phyloP scores from a whole-genome alignment of 2,329 filamentous ascomycete species.

The Passalora sequoiae region DNA sequence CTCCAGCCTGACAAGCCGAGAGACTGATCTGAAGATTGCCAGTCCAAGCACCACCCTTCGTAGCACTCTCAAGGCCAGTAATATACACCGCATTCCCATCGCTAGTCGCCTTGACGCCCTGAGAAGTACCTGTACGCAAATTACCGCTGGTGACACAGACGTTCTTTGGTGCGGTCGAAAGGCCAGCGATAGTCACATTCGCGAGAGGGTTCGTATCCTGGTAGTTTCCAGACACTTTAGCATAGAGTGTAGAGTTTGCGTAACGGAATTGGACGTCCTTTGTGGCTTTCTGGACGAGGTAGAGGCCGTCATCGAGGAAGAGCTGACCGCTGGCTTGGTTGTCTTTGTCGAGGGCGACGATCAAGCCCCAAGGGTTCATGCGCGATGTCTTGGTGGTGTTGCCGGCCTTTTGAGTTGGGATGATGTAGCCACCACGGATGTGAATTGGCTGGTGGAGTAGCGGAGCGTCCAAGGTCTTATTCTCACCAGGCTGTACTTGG shows the following conservation, averaged over 20 bases:
- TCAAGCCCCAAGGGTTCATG: conserved; percentile 17
- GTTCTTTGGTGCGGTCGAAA: conserved; percentile 7
- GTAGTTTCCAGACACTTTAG: conserved; percentile 23
- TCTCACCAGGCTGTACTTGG: conserved; percentile 41
- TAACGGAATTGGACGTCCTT: conserved; percentile 43
- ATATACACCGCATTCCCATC: conserved; percentile 16
- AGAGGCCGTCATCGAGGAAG: conserved; percentile 64
- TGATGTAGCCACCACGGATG: conserved; percentile 24
- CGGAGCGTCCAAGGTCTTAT: conserved; percentile 26
- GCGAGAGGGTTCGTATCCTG: conserved; percentile 22
- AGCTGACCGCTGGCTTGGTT: conserved; percentile 7
- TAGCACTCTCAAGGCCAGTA: conserved; percentile 15
- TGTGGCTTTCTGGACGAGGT: conserved; percentile 50
- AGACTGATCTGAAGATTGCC: conserved; percentile 10
- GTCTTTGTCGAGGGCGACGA: conserved; percentile 15
- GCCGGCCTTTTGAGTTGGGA: conserved; percentile 24
- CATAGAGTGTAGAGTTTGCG: conserved; percentile 19
- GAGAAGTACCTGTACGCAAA: neutral
- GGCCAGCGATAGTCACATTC: conserved; percentile 29
- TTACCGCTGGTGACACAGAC: conserved; percentile 5
- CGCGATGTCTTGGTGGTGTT: conserved; percentile 18
- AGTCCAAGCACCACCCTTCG: conserved; percentile 16
- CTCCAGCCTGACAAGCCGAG: neutral
- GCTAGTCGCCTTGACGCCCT: conserved; percentile 9
- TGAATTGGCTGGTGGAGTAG: conserved; percentile 25